phyloP scores from a whole-genome alignment of 75 land plant genomes.

The Selaginella moellendorffii region DNA sequence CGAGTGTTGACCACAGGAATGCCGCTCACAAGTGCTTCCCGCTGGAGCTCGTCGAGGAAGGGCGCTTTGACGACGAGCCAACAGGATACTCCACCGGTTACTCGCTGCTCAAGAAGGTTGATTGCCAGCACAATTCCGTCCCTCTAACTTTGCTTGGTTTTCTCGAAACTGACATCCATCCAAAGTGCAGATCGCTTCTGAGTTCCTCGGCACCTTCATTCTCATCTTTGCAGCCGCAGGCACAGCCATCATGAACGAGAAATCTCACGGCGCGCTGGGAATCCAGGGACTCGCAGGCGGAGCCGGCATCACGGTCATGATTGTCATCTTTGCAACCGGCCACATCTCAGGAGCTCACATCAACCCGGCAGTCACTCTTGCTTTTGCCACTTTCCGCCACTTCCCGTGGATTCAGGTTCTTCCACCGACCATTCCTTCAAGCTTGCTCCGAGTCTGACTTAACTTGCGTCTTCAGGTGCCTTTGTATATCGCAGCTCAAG shows the following conservation, averaged over 20 bases:
- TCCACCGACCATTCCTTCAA: no score
- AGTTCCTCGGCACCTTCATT: conserved; percentile 56
- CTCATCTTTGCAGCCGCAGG: conserved; percentile 62
- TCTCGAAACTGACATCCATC: no score
- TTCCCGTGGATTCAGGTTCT: conserved; percentile 8
- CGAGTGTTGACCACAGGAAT: background rate
- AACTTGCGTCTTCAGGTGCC: conserved; percentile 27
- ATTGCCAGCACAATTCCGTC: background rate
- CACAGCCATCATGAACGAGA: conserved; percentile 36
- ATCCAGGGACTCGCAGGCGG: conserved; percentile 31
- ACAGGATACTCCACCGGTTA: background rate
- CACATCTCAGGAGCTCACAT: conserved; percentile 9
- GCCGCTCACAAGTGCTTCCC: background rate
- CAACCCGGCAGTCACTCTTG: conserved; percentile 7
- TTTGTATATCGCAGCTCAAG: conserved; percentile 22
- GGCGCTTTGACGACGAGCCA: background rate
- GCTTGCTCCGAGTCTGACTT: no score
- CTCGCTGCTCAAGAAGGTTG: background rate
- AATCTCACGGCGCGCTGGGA: conserved; percentile 21
- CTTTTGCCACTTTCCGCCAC: conserved; percentile 5
- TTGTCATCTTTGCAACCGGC: conserved; percentile 2
- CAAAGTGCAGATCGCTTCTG: conserved; percentile 16
- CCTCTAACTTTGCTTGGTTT: background rate
- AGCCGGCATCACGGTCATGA: background rate
- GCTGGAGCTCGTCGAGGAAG: background rate